Base-by-base conservation (phyloP, 2,329 filamentous ascomycete genomes). In the Trichoderma afroharzianum region DNA sequence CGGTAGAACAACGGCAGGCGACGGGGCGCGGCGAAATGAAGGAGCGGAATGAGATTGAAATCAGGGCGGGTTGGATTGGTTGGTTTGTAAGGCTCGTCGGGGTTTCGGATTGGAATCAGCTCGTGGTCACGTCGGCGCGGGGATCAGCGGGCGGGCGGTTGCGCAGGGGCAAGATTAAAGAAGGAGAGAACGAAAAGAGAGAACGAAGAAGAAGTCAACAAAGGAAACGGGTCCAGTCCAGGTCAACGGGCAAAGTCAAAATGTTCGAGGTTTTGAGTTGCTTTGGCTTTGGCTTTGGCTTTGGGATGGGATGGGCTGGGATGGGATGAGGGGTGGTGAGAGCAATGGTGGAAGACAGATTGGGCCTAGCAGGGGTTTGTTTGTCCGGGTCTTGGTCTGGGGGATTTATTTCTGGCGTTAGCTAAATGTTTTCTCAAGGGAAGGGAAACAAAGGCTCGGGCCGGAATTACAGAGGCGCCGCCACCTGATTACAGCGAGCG, bases 381-480 rank as follows among this genome's bases (percentile, higher is more conserved):
- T 24, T 39, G 21, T 30, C 53, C 26, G 32, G 36, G 39, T 43
- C 21, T 15, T 33, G 32, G 36, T 32, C 21, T 62, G 57, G 66
- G 55, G 53, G 47, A 24, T n/a, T 12, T 21, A 21, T 15, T 26
- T 39, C 47, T 30, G 62, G 53, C 62, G 39, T 33, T 21, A n/a
- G n/a, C n/a, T n/a, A n/a, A n/a, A n/a, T n/a, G n/a, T n/a, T n/a
- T 36, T 47, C 53, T 55, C 63, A 73, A 66, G 68, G 74, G 62
- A 73, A 66, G 68, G 74, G 62, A 72, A 72, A 53, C 47, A 53
- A 63, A 63, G 73, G 73, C 39, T 62, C 69, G 73, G 74, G 75
- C 73, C 77, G 78, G 78, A 79, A 77, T 79, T 78, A 78, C 73
- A 78, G 71, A 78, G 75, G 72, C 71, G 76, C 78, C 77, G 68